phyloP scores from a whole-genome alignment of 371 early-diverging fungal genomes.

The Dichotomocladium elegans region DNA sequence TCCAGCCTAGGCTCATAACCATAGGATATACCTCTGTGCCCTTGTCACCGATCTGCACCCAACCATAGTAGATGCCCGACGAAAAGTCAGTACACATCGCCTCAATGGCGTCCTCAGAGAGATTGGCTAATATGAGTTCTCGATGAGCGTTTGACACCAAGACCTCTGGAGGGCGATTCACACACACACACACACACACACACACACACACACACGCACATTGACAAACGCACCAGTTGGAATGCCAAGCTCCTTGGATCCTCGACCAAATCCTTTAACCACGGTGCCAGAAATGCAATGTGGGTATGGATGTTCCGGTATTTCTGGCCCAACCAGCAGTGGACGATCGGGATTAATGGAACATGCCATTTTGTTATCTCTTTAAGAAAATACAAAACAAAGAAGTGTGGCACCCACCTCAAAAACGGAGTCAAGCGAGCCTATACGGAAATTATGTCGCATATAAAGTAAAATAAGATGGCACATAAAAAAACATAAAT shows the following conservation, averaged over 20 bases:
- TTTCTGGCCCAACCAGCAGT: slow-evolving; percentile 55
- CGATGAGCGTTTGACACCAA: not conserved
- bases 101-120: slow-evolving; percentile 78
- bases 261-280: slow-evolving; percentile 90
- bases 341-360: slow-evolving; percentile 49
- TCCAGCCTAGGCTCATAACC: slow-evolving; percentile 99
- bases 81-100: slow-evolving; percentile 59
- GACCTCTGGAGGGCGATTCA: not conserved
- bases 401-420: too few relatives aligned
- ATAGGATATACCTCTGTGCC: slow-evolving; percentile 74
- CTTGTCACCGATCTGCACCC: slow-evolving; percentile 71
- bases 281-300: slow-evolving; percentile 75
- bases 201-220: too few relatives aligned
- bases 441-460: too few relatives aligned
- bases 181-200: too few relatives aligned
- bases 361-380: not conserved
- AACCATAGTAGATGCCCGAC: slow-evolving; percentile 94
- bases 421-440: too few relatives aligned
- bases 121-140: slow-evolving; percentile 65
- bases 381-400: too few relatives aligned
- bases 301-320: slow-evolving; percentile 63
- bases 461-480: too few relatives aligned
- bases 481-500: too few relatives aligned
- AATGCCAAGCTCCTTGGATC: slow-evolving; percentile 93
- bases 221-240: slow-evolving; percentile 93